These are phyloP conservation scores for Penicillium hordei DNA, from an alignment of 2,329 filamentous ascomycete species.

Conservation along the genomic window DNA sequence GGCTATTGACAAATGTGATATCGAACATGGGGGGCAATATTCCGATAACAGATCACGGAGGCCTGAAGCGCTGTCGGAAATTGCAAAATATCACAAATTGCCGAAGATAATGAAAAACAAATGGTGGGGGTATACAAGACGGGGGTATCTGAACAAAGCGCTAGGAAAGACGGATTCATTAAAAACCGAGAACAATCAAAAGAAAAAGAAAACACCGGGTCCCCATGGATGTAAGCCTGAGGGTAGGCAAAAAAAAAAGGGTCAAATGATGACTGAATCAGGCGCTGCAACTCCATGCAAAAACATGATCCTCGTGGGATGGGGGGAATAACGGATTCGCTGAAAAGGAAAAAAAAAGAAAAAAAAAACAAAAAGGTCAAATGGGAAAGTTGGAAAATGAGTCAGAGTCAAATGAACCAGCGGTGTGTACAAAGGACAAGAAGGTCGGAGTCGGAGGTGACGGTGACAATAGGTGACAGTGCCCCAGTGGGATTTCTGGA, in stretches of 20 bases:
- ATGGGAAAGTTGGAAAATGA: neutral
- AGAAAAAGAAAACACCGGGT: conserved; percentile 16
- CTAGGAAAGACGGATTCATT: conserved; percentile 16
- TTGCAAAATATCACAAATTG: neutral
- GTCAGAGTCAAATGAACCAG: conserved; percentile 12
- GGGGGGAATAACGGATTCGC: neutral
- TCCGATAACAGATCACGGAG: conserved; percentile 1
- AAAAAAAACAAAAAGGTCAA: neutral
- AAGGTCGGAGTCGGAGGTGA: too few relatives aligned
- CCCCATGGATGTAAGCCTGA: conserved; percentile 17
- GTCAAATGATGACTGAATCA: conserved; percentile 8
- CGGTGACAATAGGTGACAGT: neutral
- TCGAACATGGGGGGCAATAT: conserved; percentile 8
- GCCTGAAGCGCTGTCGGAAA: neutral
- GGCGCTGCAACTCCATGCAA: conserved; percentile 8
- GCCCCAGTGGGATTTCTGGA: conserved; percentile 18
- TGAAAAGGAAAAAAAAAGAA: conserved; percentile 1
- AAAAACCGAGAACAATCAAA: conserved; percentile 12
- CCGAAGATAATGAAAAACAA: conserved; percentile 4
- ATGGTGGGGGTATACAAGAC: conserved; percentile 16
- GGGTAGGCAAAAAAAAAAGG: conserved; percentile 2
- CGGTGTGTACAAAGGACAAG: conserved; percentile 13
- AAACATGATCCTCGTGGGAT: neutral
- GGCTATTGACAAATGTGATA: conserved; percentile 1
- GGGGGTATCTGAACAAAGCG: conserved; percentile 24